Conservation (phyloP, 2,329 filamentous ascomycete genomes). For the Lecanosticta acicola region DNA sequence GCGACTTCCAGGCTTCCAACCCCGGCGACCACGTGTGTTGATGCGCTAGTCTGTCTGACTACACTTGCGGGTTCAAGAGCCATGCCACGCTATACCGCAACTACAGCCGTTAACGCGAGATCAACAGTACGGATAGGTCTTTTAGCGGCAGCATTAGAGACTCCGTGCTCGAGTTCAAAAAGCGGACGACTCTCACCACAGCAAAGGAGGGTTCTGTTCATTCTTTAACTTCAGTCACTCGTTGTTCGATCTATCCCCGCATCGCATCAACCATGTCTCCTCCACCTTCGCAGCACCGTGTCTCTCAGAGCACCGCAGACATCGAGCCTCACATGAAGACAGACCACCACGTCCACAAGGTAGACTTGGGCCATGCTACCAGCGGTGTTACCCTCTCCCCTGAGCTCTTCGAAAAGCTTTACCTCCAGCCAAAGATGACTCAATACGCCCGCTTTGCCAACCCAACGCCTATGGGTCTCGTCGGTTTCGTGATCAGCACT, state of each 20-base stretch:
- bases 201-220: too few species aligned
- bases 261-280: background rate
- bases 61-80: background rate
- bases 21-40: constrained; percentile 2
- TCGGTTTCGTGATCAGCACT: constrained; percentile 37
- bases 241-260: background rate
- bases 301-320: constrained; percentile 4
- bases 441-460: constrained; percentile 26
- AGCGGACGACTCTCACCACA: background rate
- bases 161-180: background rate
- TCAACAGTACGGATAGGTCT: constrained; percentile 4
- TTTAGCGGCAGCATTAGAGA: background rate
- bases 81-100: background rate
- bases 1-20: background rate
- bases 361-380: background rate
- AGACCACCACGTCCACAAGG: constrained; percentile 2
- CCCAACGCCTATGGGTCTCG: constrained; percentile 28
- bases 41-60: background rate
- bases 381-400: constrained; percentile 24
- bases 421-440: constrained; percentile 27
- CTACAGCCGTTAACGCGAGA: background rate
- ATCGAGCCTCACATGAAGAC: constrained; percentile 6
- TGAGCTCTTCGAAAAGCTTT: constrained; percentile 31
- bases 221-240: constrained; percentile 1
- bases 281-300: background rate